Evolutionary conservation across 352 stramenopile genomes (phyloP).

Genomic region (Globisporangium nunn): DNA sequence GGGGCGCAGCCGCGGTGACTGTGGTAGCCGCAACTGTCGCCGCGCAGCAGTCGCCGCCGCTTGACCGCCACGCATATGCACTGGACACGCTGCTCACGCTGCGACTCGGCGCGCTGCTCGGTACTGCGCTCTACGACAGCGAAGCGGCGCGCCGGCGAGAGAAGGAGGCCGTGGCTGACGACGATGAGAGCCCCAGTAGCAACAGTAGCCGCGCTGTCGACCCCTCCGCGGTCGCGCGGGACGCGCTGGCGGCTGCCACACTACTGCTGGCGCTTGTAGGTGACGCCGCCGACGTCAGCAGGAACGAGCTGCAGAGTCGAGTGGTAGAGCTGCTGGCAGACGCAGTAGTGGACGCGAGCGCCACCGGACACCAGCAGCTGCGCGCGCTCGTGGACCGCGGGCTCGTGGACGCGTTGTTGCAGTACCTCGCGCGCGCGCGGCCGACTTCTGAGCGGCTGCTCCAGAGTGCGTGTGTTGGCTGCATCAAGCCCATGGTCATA

Average conservation of each 20-base stretch:
- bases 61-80: neutral
- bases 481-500: no score
- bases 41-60: neutral
- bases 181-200: neutral
- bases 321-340: conserved; percentile 6
- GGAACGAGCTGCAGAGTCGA: neutral
- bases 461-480: conserved; percentile 6
- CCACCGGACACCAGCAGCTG: neutral
- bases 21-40: no score
- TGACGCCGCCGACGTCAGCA: neutral
- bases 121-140: conserved; percentile 3
- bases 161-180: neutral
- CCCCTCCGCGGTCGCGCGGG: neutral
- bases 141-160: neutral
- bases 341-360: neutral
- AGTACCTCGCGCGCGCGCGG: conserved; percentile 4
- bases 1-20: no score
- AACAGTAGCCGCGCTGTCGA: neutral
- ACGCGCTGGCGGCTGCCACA: neutral
- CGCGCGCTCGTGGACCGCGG: neutral
- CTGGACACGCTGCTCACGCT: conserved; percentile 3
- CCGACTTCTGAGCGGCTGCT: neutral
- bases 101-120: conserved; percentile 8
- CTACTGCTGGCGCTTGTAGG: neutral
- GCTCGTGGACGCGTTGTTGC: conserved; percentile 6